phyloP scores from a whole-genome alignment of 2,329 filamentous ascomycete genomes.

The Cordyceps tenuipes region DNA sequence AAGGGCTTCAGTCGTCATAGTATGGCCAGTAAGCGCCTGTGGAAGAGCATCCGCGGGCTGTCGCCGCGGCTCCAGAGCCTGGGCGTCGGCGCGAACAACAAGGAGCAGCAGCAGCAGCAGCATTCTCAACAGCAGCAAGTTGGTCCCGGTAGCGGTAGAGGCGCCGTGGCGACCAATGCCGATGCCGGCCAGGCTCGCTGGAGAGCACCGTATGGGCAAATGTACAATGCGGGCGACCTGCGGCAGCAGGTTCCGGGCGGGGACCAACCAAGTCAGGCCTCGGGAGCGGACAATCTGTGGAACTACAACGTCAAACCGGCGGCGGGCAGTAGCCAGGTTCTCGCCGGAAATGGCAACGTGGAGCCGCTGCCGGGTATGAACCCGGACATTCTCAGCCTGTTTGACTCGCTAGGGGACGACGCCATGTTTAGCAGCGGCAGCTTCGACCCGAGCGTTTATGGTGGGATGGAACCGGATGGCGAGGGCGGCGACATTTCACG shows the following conservation, averaged over 20 bases:
- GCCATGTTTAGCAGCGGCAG: constrained; percentile 16
- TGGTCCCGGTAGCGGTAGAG: background rate
- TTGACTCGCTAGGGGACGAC: constrained; percentile 27
- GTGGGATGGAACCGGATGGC: constrained; percentile 12
- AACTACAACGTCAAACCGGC: background rate
- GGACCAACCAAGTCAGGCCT: background rate
- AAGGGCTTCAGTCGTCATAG: constrained; percentile 25
- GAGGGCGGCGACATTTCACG: constrained; percentile 24
- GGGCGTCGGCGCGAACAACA: constrained; percentile 12
- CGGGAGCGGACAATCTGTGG: background rate
- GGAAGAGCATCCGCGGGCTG: constrained; percentile 28
- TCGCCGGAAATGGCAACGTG: background rate
- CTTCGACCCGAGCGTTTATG: constrained; percentile 11
- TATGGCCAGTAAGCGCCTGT: constrained; percentile 25
- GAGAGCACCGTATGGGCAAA: background rate
- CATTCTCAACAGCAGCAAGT: background rate
- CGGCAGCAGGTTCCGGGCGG: background rate
- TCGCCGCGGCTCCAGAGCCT: constrained; percentile 24
- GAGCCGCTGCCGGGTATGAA: constrained; percentile 20
- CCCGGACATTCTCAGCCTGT: constrained; percentile 27
- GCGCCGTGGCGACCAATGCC: background rate
- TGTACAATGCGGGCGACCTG: background rate
- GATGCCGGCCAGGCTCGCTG: background rate
- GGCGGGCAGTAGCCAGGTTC: background rate
- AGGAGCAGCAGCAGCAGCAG: background rate